Evolutionary conservation across 805 yeast species (phyloP).

Genomic region (Saccharomycopsis fodiens): DNA sequence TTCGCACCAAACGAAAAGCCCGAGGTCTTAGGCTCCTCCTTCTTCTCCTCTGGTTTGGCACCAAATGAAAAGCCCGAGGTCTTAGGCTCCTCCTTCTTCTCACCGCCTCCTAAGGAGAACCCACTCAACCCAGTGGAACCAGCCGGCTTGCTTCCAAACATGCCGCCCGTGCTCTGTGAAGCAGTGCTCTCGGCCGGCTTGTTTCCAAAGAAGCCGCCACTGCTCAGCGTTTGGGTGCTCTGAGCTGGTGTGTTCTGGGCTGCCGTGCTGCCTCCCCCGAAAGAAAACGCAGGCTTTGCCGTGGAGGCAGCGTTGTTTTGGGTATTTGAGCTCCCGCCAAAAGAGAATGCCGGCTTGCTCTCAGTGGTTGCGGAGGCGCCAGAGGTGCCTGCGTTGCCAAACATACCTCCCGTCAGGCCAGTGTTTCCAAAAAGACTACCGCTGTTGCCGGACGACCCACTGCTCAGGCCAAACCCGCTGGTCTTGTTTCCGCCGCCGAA

Average conservation of each 20-base stretch:
- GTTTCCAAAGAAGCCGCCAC: neutral
- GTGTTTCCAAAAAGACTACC: conserved; percentile 20
- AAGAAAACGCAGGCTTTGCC: neutral
- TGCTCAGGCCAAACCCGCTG: neutral
- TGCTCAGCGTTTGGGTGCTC: neutral
- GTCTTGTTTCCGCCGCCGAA: conserved; percentile 8
- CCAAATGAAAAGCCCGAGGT: too few relatives aligned
- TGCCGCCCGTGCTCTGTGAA: too few relatives aligned
- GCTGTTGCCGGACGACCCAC: conserved; percentile 17
- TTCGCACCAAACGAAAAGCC: neutral
- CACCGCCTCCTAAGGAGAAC: conserved; percentile 30
- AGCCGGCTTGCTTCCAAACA: neutral
- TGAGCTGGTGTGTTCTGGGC: neutral
- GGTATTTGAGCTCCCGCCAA: too few relatives aligned
- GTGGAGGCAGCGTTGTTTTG: too few relatives aligned
- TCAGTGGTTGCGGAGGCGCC: too few relatives aligned
- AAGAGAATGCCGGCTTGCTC: too few relatives aligned
- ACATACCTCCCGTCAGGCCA: too few relatives aligned
- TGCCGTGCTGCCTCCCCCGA: conserved; percentile 5
- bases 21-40: too few relatives aligned
- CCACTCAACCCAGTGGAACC: conserved; percentile 8
- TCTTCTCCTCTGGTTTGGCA: conserved; percentile 28
- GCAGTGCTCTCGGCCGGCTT: neutral
- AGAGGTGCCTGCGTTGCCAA: too few relatives aligned
- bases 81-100: too few relatives aligned